Evolutionary conservation across 305 asterid genomes (phyloP), one percentile per base, ranked within the genome.

Genomic region (Fraxinus floribunda): DNA sequence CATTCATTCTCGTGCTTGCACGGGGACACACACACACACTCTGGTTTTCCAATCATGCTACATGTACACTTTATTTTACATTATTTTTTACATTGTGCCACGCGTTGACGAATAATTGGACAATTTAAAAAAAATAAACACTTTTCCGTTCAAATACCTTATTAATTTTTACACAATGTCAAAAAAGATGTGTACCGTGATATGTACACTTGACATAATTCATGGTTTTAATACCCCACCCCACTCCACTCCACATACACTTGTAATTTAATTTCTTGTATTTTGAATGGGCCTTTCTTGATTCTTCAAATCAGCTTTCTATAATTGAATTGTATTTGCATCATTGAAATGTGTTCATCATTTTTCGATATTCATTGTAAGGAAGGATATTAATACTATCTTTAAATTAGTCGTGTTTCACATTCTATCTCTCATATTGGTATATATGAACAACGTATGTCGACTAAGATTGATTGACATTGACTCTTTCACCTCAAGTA

Each of bases 11-110:
- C 85, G 85, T 84, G 94, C 77, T 86, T 90, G 96, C 98, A 91
- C 96, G 97, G 91, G 95, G 97, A 85, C 89, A 74, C 88, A 86
- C 84, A 86, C 84, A 85, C 9, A 52, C 0, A 52, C 91, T 85
- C 66, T 57, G 81, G 84, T 79, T 77, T 82, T n/a, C 80, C 57
- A 46, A 13, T 46, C 5, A 11, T 46, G 57, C 1, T 46, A 46
- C 1, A 44, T 0, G 18, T 46, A 46, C 18, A 46, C 18, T 3
- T 46, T 46, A 11, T 44, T 11, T 44, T 44, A 44, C 55, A 13
- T 11, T 11, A 13, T 46, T 44, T 41, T 41, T 9, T 41, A 41
- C 16, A 41, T 10, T 41, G 49, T 41, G 16, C 52, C 52, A 41
- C 0, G 16, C 11, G 52, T 41, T 15, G 15, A 3, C 16, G 52